These are phyloP conservation scores for Mycena leptocephala DNA, from an alignment of 768 basidiomycete species.

Conservation along the genomic window DNA sequence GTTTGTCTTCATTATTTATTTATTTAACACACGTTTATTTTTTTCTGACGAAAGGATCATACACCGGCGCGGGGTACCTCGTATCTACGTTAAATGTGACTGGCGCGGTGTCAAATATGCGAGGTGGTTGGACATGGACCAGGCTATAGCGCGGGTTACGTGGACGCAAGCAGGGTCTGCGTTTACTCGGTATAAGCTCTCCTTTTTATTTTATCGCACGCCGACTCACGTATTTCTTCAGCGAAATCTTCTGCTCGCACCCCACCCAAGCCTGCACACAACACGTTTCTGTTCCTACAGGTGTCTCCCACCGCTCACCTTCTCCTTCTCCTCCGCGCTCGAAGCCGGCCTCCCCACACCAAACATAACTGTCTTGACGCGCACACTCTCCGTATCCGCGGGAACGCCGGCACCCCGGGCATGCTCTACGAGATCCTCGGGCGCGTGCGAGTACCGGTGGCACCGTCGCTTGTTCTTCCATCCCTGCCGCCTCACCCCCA, in stretches of 20 bases:
- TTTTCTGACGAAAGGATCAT: slow-evolving; percentile 67
- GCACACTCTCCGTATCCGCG: slow-evolving; percentile 70
- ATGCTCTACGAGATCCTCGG: slow-evolving; percentile 82
- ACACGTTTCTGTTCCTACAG: slow-evolving; percentile 59
- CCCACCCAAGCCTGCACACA: slow-evolving; percentile 75
- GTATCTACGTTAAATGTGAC: slow-evolving; percentile 64
- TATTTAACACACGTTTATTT: too few relatives aligned
- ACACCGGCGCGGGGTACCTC: slow-evolving; percentile 76
- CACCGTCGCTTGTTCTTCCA: slow-evolving; percentile 50
- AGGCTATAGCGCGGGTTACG: slow-evolving; percentile 68
- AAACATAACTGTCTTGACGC: slow-evolving; percentile 74
- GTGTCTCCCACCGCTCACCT: slow-evolving; percentile 43
- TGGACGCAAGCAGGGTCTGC: slow-evolving; percentile 71
- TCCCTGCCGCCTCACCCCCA: slow-evolving; percentile 48
- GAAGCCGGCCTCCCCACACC: slow-evolving; percentile 69
- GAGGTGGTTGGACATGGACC: slow-evolving; percentile 82
- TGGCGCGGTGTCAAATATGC: slow-evolving; percentile 63
- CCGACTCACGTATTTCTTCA: too few relatives aligned
- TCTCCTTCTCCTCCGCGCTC: slow-evolving; percentile 63
- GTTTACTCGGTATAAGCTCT: slow-evolving; percentile 62
- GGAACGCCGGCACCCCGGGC: slow-evolving; percentile 66
- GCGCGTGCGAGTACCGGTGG: slow-evolving; percentile 58
- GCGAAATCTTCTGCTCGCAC: slow-evolving; percentile 78
- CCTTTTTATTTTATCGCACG: not conserved
- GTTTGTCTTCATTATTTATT: slow-evolving; percentile 47